Conservation (phyloP, 768 basidiomycete genomes). For the Leccinum uliginosum region DNA sequence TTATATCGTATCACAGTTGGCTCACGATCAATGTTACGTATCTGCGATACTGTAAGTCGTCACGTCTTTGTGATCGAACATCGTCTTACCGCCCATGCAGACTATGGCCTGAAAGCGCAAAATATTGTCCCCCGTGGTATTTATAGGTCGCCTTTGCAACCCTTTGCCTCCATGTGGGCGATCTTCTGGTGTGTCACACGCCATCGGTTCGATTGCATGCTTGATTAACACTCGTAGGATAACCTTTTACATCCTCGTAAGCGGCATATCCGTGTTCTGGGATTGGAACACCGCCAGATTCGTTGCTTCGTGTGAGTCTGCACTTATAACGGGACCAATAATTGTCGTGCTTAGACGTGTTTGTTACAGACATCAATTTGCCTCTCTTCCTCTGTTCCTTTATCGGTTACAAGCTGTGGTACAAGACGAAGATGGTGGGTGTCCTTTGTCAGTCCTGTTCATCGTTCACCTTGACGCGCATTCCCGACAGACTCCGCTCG, state of each 20-base stretch:
- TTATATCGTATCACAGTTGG: constrained; percentile 51
- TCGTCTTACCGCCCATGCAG: constrained; percentile 2
- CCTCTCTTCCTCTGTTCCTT: constrained; percentile 43
- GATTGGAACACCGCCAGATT: constrained; percentile 52
- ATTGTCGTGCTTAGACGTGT: neutral
- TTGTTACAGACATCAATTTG: constrained; percentile 34
- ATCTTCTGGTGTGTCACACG: constrained; percentile 53
- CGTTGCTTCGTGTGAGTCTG: constrained; percentile 36
- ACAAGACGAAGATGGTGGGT: constrained; percentile 20
- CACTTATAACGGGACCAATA: neutral
- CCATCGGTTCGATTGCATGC: constrained; percentile 10
- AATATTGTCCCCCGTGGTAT: constrained; percentile 60
- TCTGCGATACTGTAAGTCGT: constrained; percentile 57
- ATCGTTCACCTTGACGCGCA: neutral
- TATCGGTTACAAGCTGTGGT: constrained; percentile 39
- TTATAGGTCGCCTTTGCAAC: constrained; percentile 60
- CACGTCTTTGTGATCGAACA: constrained; percentile 30
- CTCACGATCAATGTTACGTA: constrained; percentile 67
- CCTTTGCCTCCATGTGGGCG: constrained; percentile 70
- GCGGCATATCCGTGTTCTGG: constrained; percentile 60
- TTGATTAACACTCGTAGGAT: constrained; percentile 6
- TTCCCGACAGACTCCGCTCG: constrained; percentile 13
- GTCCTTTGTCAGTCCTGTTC: neutral
- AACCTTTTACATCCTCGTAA: constrained; percentile 53
- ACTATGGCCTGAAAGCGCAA: constrained; percentile 14